Base-by-base conservation (phyloP, 805 yeast species). In the Diddensiella transvaalensis region DNA sequence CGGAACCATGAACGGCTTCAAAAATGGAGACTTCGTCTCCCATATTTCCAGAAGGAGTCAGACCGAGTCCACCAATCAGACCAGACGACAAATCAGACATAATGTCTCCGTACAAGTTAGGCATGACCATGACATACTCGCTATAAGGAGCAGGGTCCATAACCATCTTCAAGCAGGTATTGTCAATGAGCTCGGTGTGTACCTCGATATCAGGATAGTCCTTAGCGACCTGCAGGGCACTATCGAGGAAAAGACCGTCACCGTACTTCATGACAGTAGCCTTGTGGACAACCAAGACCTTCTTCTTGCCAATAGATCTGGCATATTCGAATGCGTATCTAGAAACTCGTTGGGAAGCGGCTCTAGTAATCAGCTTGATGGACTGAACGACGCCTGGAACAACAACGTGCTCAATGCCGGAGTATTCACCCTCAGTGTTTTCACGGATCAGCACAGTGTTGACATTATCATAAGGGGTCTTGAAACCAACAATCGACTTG, bases 1-100 rank as follows among this genome's bases (percentile, higher is more conserved):
- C 99, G 50, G 98, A 90, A 71, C 99, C 99, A 72, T 93, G 99
- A 66, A 93, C 99, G 57, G 99, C 99, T 81, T 93, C 99, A 71
- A 93, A 93, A 69, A 93, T 91, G 49, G 97, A 88, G 56, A 91
- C 96, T 70, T 87, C 84, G 78, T 88, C 87, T 77, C 99, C 99
- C 90, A 93, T 93, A 82, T 93, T 93, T 71, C 96, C 99, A 52
- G 96, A 88, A 59, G 99, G 99, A 54, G 99, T 93, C 70, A 93
- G 82, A 74, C 99, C 99, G 66, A 91, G 81, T 68, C 99, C 98
- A 70, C 99, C 99, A 59, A 95, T 95, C 66, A 93, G 78, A 74
- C 99, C 99, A 51, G 96, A 87, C 61, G 96, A 88, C 71, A 93
- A 78, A 73, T 93, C 99, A 57, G 98, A 91, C 85, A 93, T 83